Evolutionary conservation across 192 early-diverging fungal species (phyloP), one percentile per base, ranked within the genome.

Genomic region (Pilobolus umbonatus): DNA sequence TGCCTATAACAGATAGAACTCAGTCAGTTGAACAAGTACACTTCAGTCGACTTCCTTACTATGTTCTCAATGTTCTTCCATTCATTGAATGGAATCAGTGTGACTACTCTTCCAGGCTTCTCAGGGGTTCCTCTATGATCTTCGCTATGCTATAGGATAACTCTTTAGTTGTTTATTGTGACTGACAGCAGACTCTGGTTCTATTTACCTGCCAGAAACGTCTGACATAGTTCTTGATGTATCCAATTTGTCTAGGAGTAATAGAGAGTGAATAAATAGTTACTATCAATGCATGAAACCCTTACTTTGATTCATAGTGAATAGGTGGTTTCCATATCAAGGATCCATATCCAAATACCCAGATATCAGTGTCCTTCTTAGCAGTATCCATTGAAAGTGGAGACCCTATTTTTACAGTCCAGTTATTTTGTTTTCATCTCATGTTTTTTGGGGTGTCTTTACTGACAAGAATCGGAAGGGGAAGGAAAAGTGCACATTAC

Each of bases 61-160:
- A 74, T 52, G 55, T 79, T 80, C 11, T 78, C 58, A 19, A 76
- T 68, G 0, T 39, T 61, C 55, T 75, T 75, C 75, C 85, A 92
- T 62, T 92, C 84, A n/a, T 79, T 71, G 35, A 67, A 67, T 0
- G 85, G 83, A 10, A 96, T 77, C 25, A 96, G 67, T 0, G 94
- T 96, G 4, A 92, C 91, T 0, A 96, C 92, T 24, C 92, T 77
- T 24, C 94, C 94, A 0, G 91, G 92, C 5, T 74, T 57, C 28
- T 80, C 75, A 5, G 79, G 76, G 1, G 90, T 92, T 3, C 94
- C 94, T 6, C 94, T 81, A 71, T 96, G 94, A 68, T 96, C 94
- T 29, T 81, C 83, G 39, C 80, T 86, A 22, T 85, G 80, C 75
- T 88, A 68, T 21, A 63, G n/a, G 15, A 2, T 62, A 12, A 59